Conservation (phyloP, 495 filamentous ascomycete genomes). For the Aspergillus campestris region DNA sequence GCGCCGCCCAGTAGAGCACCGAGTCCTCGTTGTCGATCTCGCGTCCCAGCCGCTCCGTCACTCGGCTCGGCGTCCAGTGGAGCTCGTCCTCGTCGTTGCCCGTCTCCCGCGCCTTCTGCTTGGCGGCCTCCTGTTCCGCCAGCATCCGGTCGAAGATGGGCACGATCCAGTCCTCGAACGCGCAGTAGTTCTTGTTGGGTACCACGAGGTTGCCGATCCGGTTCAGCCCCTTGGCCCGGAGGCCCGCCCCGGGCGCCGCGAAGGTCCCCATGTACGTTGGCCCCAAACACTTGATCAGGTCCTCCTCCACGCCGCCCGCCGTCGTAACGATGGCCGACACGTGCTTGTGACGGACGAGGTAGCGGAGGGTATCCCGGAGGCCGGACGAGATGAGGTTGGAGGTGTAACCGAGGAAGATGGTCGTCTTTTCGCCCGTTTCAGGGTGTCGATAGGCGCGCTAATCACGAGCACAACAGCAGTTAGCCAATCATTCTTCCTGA, state of each 20-base stretch:
- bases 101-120: slow-evolving; percentile 31
- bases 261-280: slow-evolving; percentile 90
- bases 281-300: slow-evolving; percentile 94
- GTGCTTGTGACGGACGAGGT: slow-evolving; percentile 83
- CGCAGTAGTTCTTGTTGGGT: slow-evolving; percentile 92
- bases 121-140: slow-evolving; percentile 77
- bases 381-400: slow-evolving; percentile 96
- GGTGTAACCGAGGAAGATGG: slow-evolving; percentile 95
- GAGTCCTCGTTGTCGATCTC: slow-evolving; percentile 87
- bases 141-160: slow-evolving; percentile 88
- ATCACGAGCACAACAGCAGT: neutral
- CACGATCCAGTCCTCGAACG: slow-evolving; percentile 94
- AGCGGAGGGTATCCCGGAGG: slow-evolving; percentile 81
- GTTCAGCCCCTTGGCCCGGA: slow-evolving; percentile 80
- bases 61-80: slow-evolving; percentile 82
- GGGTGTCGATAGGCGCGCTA: slow-evolving; percentile 70
- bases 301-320: slow-evolving; percentile 94
- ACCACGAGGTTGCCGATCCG: slow-evolving; percentile 95
- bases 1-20: slow-evolving; percentile 90
- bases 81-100: slow-evolving; percentile 58
- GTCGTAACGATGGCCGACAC: slow-evolving; percentile 90
- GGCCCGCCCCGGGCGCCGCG: slow-evolving; percentile 57
- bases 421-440: slow-evolving; percentile 63
- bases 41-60: slow-evolving; percentile 76
- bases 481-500: neutral